Conservation (phyloP, 73 alveolate species). For the Paramecium tetraurelia region DNA sequence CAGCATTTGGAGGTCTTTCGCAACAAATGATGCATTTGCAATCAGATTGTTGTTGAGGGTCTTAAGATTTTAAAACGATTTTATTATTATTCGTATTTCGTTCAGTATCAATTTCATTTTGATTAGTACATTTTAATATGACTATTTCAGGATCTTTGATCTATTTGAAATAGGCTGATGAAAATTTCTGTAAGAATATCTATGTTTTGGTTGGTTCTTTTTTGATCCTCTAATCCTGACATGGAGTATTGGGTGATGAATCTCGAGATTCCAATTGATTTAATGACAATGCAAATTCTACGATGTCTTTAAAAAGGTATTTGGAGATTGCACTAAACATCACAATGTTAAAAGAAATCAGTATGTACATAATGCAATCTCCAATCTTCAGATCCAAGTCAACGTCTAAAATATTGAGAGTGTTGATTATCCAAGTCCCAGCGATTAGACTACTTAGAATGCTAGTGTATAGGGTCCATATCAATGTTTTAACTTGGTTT, state of each 20-base stretch:
- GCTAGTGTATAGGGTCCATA: background rate
- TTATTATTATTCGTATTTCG: background rate
- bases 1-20: constrained; percentile 47
- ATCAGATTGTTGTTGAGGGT: background rate
- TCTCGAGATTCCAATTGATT: background rate
- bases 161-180: background rate
- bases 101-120: background rate
- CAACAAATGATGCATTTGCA: constrained; percentile 32
- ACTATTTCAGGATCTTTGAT: background rate
- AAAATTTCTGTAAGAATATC: background rate
- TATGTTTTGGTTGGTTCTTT: background rate
- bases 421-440: constrained; percentile 1
- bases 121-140: background rate
- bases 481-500: background rate
- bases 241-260: background rate
- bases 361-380: background rate
- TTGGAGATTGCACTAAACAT: background rate
- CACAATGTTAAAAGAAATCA: background rate
- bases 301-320: background rate
- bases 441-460: background rate
- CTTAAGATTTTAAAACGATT: background rate
- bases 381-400: background rate
- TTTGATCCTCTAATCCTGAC: background rate
- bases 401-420: background rate
- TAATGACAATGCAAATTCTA: background rate